Percentiles rank a stretch among this genome's conserved stretches.
Evolutionary conservation across 345 rosid genomes (phyloP).

Genomic region (Dimocarpus longan): DNA sequence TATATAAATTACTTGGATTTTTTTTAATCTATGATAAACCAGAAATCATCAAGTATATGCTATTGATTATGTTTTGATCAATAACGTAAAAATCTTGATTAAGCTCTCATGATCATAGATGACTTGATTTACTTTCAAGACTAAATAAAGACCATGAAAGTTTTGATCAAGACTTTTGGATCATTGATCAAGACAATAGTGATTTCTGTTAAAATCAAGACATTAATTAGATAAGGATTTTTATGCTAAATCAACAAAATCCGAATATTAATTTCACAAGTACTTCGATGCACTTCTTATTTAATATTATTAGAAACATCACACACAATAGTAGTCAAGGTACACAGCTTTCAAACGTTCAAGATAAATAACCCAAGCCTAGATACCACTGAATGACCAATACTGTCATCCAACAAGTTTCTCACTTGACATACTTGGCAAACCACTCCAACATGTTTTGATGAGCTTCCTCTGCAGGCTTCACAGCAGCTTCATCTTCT

Average conservation of each 20-base stretch:
- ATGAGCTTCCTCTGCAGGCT: slow-evolving; percentile 75
- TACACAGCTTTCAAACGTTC: not conserved
- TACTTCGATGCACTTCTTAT: not conserved
- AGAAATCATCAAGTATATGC: not conserved
- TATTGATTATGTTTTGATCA: not conserved
- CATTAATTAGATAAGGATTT: not conserved
- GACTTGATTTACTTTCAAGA: too few species aligned
- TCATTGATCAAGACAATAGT: not conserved
- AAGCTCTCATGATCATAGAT: not conserved
- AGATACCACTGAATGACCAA: not conserved
- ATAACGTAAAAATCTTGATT: not conserved
- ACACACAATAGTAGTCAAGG: not conserved
- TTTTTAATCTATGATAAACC: too few species aligned
- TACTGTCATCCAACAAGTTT: slow-evolving; percentile 1
- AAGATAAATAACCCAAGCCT: not conserved
- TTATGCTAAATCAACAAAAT: not conserved
- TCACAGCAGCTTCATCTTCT: slow-evolving; percentile 50
- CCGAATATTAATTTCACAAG: not conserved
- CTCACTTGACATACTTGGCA: slow-evolving; percentile 53
- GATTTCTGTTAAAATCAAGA: not conserved
- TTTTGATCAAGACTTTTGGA: not conserved
- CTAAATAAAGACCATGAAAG: not conserved
- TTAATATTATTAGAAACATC: not conserved
- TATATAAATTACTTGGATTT: too few species aligned
- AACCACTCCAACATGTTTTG: slow-evolving; percentile 63